These are phyloP conservation scores for Endoconidiophora laricicola DNA, from an alignment of 2,329 filamentous ascomycete species.

Conservation along the genomic window DNA sequence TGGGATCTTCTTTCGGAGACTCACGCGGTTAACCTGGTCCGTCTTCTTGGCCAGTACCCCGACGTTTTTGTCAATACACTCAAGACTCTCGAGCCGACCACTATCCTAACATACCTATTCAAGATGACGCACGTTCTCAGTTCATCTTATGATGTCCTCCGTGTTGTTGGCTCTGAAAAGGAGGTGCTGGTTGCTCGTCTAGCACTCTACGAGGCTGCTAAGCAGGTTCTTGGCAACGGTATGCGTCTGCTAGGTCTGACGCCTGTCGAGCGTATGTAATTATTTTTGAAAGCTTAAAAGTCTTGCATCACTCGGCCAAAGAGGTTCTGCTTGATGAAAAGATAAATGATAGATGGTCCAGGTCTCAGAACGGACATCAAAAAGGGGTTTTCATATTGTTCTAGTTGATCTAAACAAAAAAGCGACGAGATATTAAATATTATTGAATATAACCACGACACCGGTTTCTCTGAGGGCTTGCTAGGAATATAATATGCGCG, in stretches of 20 bases:
- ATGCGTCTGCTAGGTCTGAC: constrained; percentile 67
- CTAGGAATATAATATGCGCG: no score
- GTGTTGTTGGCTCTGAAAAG: constrained; percentile 63
- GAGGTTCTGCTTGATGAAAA: background rate
- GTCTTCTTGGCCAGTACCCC: constrained; percentile 68
- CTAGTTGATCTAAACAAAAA: no score
- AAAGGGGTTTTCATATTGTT: background rate
- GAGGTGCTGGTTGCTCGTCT: constrained; percentile 56
- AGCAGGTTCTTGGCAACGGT: constrained; percentile 63
- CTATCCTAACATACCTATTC: constrained; percentile 50
- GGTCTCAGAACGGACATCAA: constrained; percentile 1
- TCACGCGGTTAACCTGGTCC: constrained; percentile 56
- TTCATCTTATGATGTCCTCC: constrained; percentile 65
- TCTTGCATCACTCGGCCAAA: background rate
- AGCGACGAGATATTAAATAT: no score
- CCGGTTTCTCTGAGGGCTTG: no score
- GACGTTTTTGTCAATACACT: constrained; percentile 72
- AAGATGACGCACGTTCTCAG: constrained; percentile 72
- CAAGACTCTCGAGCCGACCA: constrained; percentile 62
- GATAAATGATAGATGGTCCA: background rate
- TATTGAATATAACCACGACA: no score
- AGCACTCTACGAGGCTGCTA: constrained; percentile 61
- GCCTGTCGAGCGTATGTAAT: constrained; percentile 42
- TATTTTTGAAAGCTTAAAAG: background rate
- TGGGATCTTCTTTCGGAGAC: constrained; percentile 51